A percentile compares a stretch with the other conserved stretches of the same genome.
Evolutionary conservation across 208 protist genomes (phyloP).

Genomic region (Spongospora subterranea): DNA sequence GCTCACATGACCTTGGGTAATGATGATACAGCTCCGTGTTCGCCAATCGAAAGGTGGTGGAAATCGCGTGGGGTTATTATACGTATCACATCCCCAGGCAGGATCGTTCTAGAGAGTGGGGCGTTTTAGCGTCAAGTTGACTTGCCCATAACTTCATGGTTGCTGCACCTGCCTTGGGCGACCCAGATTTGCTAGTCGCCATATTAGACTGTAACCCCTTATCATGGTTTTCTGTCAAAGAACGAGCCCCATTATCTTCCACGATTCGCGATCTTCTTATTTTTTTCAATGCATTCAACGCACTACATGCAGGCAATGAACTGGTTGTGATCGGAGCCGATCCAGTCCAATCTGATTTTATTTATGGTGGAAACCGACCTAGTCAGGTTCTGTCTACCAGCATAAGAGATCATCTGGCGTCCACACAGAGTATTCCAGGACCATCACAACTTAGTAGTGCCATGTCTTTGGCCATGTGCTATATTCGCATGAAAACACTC

Average conservation of each 20-base stretch:
- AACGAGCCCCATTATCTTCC: not conserved
- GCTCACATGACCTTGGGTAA: too few species aligned
- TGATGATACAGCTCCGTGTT: too few species aligned
- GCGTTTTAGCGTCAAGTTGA: too few species aligned
- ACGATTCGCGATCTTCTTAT: slow-evolving; percentile 4
- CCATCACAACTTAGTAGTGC: not conserved
- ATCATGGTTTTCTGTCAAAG: not conserved
- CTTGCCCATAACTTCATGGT: not conserved
- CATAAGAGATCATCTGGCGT: not conserved
- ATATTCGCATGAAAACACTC: not conserved
- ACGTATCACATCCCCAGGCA: too few species aligned
- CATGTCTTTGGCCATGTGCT: slow-evolving; percentile 47
- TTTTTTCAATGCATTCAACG: slow-evolving; percentile 18
- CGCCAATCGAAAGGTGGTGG: too few species aligned
- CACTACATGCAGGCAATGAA: slow-evolving; percentile 4
- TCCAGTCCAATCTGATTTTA: not conserved
- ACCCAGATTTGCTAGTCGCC: slow-evolving; percentile 35
- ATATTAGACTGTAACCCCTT: slow-evolving; percentile 4
- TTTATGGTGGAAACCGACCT: not conserved
- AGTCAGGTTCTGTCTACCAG: not conserved
- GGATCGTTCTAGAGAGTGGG: too few species aligned
- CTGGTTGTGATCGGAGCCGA: slow-evolving; percentile 25
- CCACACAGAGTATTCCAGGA: not conserved
- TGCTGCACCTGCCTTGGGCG: not conserved
- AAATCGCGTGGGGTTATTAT: too few species aligned